Percentiles rank a stretch among this genome's conserved stretches.
Evolutionary conservation across 805 yeast genomes (phyloP).

Genomic region (Saccharomycopsis guyanensis): DNA sequence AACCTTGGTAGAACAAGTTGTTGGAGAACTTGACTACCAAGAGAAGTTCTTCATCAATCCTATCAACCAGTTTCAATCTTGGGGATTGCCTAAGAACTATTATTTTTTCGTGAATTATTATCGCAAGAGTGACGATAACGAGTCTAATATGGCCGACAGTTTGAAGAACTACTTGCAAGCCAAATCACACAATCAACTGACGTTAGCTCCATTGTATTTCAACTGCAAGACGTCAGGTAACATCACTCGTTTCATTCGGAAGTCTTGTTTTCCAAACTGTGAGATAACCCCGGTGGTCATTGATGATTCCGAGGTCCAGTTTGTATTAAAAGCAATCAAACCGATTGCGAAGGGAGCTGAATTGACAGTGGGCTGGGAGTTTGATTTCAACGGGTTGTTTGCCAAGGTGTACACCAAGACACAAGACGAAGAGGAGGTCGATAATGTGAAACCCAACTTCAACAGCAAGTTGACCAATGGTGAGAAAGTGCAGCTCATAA

Average conservation of each 20-base stretch:
- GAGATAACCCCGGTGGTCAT: conserved; percentile 43
- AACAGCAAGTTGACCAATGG: conserved; percentile 43
- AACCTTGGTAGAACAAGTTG: conserved; percentile 48
- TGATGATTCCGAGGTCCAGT: conserved; percentile 35
- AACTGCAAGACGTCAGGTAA: conserved; percentile 53
- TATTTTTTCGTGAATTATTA: conserved; percentile 17
- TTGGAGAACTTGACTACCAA: conserved; percentile 68
- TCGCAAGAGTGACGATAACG: neutral
- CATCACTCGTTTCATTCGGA: conserved; percentile 62
- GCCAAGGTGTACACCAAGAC: conserved; percentile 40
- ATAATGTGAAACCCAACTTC: conserved; percentile 30
- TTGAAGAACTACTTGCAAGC: conserved; percentile 7
- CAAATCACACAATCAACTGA: neutral
- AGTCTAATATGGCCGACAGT: conserved; percentile 7
- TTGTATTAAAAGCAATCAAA: conserved; percentile 48
- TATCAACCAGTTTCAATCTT: conserved; percentile 66
- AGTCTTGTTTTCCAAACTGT: conserved; percentile 73
- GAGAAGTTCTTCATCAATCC: conserved; percentile 55
- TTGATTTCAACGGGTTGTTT: conserved; percentile 80
- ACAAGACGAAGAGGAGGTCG: conserved; percentile 22
- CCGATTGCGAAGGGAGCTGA: conserved; percentile 62
- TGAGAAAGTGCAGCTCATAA: conserved; percentile 48
- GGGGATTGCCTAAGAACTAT: conserved; percentile 52
- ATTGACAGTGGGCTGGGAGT: conserved; percentile 76
- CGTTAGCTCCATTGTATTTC: conserved; percentile 10